Evolutionary conservation across 208 protist species (phyloP).

Genomic region (Trypanosoma brucei): DNA sequence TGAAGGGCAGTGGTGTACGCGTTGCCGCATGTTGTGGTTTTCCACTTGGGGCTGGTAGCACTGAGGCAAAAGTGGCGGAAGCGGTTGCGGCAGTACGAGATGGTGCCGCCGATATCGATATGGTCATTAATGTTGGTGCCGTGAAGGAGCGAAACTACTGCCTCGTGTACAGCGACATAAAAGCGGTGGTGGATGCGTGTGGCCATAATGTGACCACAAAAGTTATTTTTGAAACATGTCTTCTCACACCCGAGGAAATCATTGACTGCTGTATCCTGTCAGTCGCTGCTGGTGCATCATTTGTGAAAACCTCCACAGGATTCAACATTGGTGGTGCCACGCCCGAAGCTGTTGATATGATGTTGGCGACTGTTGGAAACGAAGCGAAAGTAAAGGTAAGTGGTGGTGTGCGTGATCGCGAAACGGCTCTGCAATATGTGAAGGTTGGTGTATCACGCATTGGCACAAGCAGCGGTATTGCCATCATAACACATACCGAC

Average conservation of each 20-base stretch:
- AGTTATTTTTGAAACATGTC: conserved; percentile 94
- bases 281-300: conserved; percentile 82
- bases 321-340: conserved; percentile 89
- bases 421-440: conserved; percentile 78
- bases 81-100: conserved; percentile 45
- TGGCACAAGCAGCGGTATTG: conserved; percentile 87
- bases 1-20: conserved; percentile 46
- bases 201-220: conserved; percentile 42
- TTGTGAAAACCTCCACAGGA: conserved; percentile 95
- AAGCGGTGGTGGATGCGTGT: conserved; percentile 53
- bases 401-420: conserved; percentile 85
- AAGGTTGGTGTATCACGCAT: conserved; percentile 81
- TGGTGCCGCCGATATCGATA: conserved; percentile 93
- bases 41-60: conserved; percentile 86
- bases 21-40: conserved; percentile 86
- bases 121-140: conserved; percentile 92
- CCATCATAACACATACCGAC: conserved; percentile 33
- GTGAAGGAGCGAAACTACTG: conserved; percentile 85
- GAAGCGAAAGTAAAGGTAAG: conserved; percentile 80
- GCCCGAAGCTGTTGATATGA: conserved; percentile 82
- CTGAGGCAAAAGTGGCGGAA: conserved; percentile 83
- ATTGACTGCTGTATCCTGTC: conserved; percentile 86
- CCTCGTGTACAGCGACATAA: conserved; percentile 85
- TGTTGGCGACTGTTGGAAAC: conserved; percentile 88
- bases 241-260: conserved; percentile 85